Evolutionary conservation across 2,329 filamentous ascomycete species (phyloP), one percentile per base, ranked within the genome.

Genomic region (Epichloe glyceriae): DNA sequence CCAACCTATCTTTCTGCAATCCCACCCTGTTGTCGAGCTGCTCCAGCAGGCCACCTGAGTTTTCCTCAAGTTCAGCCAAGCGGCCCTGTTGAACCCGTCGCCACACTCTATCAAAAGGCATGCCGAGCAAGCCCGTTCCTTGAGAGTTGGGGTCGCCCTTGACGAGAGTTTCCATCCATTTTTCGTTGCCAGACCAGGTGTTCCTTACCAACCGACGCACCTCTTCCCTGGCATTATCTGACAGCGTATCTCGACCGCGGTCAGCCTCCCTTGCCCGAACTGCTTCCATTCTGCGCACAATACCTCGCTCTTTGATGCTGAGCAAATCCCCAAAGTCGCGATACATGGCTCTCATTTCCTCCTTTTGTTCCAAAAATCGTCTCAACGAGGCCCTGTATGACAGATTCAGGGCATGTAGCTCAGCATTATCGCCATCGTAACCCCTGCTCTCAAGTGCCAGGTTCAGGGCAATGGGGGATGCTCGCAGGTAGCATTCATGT

Each of bases 121-220:
- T 74, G 2, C 75, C 75, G 14, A 95, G 63, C n/a, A 93, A 70
- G 0, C 73, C 75, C 53, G 86, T 84, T 34, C 72, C 76, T 26
- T 70, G 70, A 2, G 72, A 67, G 7, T 70, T 70, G 19, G 72
- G 70, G 44, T 87, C 83, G 2, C 86, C 86, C 47, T 83, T 73
- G 0, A 93, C 63, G 19, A 95, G 68, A 2, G 79, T 73, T 46
- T 87, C 77, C 58, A 87, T 75, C 83, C 88, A 91, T 51, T 79
- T 76, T 53, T 83, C 78, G 59, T 83, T 80, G 2, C 88, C 89
- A 14, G 86, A 73, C 89, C 89, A 95, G 57, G 88, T 87, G 54
- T 82, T 81, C 37, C 76, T 74, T 33, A 89, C 69, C 2, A 76
- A 73, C 41, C 76, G 78, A 57, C 82, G 75, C 51, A 88, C 68